Evolutionary conservation across 495 filamentous ascomycete genomes (phyloP).

Genomic region (Podospora australis): DNA sequence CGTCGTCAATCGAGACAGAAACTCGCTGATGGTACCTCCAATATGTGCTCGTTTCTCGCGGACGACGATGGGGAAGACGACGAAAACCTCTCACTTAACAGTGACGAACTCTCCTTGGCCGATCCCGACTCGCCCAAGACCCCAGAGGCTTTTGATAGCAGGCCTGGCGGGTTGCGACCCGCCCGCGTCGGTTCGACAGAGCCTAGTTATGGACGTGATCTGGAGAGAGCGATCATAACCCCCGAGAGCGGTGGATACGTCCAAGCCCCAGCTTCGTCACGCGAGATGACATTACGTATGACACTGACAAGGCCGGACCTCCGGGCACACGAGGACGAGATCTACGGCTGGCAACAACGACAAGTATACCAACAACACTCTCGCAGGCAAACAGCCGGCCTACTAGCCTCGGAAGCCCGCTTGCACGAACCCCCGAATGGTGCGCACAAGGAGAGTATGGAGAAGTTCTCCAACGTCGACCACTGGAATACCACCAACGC

Average conservation of each 20-base stretch:
- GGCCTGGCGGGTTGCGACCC: slow-evolving; percentile 23
- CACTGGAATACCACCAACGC: slow-evolving; percentile 15
- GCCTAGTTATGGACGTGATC: slow-evolving; percentile 5
- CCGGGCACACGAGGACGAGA: slow-evolving; percentile 57
- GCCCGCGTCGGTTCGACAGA: slow-evolving; percentile 21
- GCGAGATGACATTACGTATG: slow-evolving; percentile 95
- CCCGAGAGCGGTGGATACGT: slow-evolving; percentile 36
- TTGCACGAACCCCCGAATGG: slow-evolving; percentile 1
- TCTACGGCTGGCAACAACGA: slow-evolving; percentile 51
- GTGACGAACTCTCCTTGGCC: slow-evolving; percentile 44
- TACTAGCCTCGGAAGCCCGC: slow-evolving; percentile 13
- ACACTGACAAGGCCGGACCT: slow-evolving; percentile 87
- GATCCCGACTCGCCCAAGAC: slow-evolving; percentile 52
- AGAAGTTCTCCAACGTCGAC: slow-evolving; percentile 18
- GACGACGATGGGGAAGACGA: slow-evolving; percentile 44
- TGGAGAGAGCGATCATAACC: slow-evolving; percentile 25
- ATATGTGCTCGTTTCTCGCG: slow-evolving; percentile 42
- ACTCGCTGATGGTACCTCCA: slow-evolving; percentile 27
- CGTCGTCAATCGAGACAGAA: slow-evolving; percentile 25
- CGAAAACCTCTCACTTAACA: slow-evolving; percentile 29
- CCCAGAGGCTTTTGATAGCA: slow-evolving; percentile 38
- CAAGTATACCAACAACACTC: slow-evolving; percentile 20
- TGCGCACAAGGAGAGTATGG: slow-evolving; percentile 26
- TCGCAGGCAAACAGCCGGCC: slow-evolving; percentile 23
- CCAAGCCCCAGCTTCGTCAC: slow-evolving; percentile 52